Base-by-base conservation (phyloP, 352 stramenopile species). In the Peronospora farinosa region DNA sequence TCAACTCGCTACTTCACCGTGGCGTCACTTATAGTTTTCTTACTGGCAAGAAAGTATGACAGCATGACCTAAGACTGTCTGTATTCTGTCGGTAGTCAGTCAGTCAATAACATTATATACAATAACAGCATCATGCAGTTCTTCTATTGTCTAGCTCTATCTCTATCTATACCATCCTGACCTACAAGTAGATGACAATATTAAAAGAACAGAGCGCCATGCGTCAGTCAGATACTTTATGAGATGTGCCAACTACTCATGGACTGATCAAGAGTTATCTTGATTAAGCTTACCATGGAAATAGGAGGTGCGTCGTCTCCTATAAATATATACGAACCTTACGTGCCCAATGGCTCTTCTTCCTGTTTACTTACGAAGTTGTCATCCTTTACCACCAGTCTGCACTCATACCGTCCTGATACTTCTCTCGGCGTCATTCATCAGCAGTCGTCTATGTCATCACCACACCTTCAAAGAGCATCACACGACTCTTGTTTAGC, bases 401-500 rank as follows among this genome's bases (percentile, higher is more conserved):
- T 41, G n/a, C 41, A 53, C 38, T 57, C n/a, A 28, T 35, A 27
- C 27, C 17, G 15, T 38, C 41, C 35, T 19, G 36, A 54, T 32
- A 31, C 44, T 37, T 53, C 51, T 61, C 33, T 60, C 60, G 39
- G 35, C 42, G 25, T 47, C 37, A 39, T 36, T n/a, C 11, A 42
- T 40, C 23, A 51, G 40, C 40, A 39, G 32, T 51, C 40, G 33
- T 67, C 64, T 75, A 83, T 32, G 64, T 76, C 51, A 77, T 72
- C 48, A 84, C 44, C 41, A 89, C 72, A 43, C 78, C 78, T 63
- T 86, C 79, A 55, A 90, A 90, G 4, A 90, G 63, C 50, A 82
- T 64, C 19, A 88, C 56, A 33, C 78, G 78, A 39, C 78, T 91
- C 72, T 91, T 87, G 68, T 88, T 88, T 13, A 91, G 63, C 54